These are phyloP conservation scores for Aurinia saxatilis DNA, from an alignment of 345 rosid genomes.

Conservation along the genomic window DNA sequence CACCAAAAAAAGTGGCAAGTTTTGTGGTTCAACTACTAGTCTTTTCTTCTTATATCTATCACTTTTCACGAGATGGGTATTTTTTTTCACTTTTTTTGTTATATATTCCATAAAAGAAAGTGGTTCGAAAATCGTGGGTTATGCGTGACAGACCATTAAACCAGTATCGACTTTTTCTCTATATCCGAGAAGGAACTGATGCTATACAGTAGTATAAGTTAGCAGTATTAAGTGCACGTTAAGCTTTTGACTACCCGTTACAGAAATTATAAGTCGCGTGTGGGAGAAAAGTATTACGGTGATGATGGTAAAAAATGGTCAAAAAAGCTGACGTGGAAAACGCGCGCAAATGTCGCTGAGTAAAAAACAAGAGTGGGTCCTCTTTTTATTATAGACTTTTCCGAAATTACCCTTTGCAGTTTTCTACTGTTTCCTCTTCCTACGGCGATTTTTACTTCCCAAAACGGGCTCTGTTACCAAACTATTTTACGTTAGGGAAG, in stretches of 20 bases:
- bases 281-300: too few relatives aligned
- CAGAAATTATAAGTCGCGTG: background rate
- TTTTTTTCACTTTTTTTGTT: background rate
- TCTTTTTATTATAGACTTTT: background rate
- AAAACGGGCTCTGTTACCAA: background rate
- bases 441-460: constrained; percentile 11
- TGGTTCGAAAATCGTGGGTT: constrained; percentile 23
- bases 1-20: constrained; percentile 15
- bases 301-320: background rate
- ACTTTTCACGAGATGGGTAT: constrained; percentile 13
- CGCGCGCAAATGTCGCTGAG: constrained; percentile 82
- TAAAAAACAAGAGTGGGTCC: background rate
- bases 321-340: constrained; percentile 64
- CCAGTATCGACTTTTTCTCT: constrained; percentile 17
- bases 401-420: constrained; percentile 4
- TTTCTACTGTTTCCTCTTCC: constrained; percentile 17
- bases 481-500: background rate
- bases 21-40: constrained; percentile 23
- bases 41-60: constrained; percentile 8
- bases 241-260: constrained; percentile 25
- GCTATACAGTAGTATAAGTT: constrained; percentile 15
- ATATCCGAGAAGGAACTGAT: constrained; percentile 18
- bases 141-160: constrained; percentile 31
- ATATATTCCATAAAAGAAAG: constrained; percentile 1
- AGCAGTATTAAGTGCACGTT: background rate